phyloP scores from a whole-genome alignment of 176 grass and related monocot genomes.

The Neostapfia colusana region DNA sequence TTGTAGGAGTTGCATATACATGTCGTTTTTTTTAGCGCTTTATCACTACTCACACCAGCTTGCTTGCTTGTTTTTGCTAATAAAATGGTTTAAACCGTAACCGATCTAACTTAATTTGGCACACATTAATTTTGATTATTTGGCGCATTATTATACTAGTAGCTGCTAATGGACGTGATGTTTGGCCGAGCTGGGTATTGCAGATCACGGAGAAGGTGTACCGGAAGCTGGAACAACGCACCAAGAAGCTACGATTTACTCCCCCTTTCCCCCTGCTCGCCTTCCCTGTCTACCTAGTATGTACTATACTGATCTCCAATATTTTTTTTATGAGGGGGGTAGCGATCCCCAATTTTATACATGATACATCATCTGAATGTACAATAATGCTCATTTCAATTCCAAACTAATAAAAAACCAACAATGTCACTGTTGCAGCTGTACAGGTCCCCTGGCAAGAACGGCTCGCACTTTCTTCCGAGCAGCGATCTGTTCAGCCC shows the following conservation, averaged over 20 bases:
- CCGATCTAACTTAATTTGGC: background rate
- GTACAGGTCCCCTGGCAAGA: constrained; percentile 69
- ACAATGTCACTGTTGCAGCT: constrained; percentile 25
- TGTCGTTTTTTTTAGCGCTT: background rate
- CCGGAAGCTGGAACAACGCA: constrained; percentile 41
- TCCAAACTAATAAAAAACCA: background rate
- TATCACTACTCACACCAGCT: background rate
- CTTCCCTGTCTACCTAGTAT: constrained; percentile 81
- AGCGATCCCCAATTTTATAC: too few species aligned
- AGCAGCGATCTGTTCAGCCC: constrained; percentile 69
- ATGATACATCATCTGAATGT: background rate
- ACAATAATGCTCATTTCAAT: background rate
- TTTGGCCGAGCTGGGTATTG: background rate
- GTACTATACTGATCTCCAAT: background rate
- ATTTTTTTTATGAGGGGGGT: too few species aligned
- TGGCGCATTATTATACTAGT: background rate
- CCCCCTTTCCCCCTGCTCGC: constrained; percentile 66
- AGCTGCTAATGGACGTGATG: background rate
- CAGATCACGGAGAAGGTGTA: constrained; percentile 77
- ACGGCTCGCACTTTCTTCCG: constrained; percentile 73
- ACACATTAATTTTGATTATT: background rate
- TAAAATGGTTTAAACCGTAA: background rate
- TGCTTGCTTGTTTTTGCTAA: background rate
- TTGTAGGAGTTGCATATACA: background rate
- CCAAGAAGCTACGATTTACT: constrained; percentile 61